Conservation (phyloP, 2,329 filamentous ascomycete genomes). For the Diplocarpon rosae region DNA sequence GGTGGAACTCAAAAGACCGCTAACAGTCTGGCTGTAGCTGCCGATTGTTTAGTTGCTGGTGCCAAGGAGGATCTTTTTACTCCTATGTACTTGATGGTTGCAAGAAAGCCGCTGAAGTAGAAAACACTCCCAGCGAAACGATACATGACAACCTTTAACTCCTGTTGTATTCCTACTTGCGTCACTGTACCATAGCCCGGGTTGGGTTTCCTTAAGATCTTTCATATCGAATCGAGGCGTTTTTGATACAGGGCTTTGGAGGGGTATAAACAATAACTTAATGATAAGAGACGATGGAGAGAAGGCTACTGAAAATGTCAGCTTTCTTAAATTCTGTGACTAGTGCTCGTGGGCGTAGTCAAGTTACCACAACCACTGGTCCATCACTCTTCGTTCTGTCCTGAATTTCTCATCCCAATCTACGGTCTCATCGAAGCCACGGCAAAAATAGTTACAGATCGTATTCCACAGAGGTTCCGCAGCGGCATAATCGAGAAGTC, state of each 20-base stretch:
- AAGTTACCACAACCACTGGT: background rate
- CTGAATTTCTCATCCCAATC: too few species aligned
- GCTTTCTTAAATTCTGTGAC: too few species aligned
- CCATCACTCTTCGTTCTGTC: background rate
- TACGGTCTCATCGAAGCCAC: too few species aligned
- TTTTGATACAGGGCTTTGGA: background rate
- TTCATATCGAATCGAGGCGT: slow-evolving; percentile 1
- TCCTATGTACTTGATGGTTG: slow-evolving; percentile 96
- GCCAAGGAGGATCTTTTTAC: slow-evolving; percentile 89
- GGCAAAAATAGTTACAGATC: too few species aligned
- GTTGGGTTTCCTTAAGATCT: background rate
- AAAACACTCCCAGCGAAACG: background rate
- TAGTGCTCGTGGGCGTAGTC: background rate
- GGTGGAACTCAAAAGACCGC: slow-evolving; percentile 87
- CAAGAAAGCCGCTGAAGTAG: slow-evolving; percentile 56
- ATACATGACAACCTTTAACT: background rate
- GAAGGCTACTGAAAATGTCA: too few species aligned
- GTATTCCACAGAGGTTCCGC: too few species aligned
- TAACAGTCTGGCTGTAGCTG: slow-evolving; percentile 71
- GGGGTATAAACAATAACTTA: background rate
- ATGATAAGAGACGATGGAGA: background rate
- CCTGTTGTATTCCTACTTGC: background rate
- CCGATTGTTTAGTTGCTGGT: slow-evolving; percentile 77
- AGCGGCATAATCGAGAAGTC: too few species aligned
- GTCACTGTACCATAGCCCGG: slow-evolving; percentile 1